These are phyloP conservation scores for Penicillium bialowiezense DNA, from an alignment of 495 filamentous ascomycete species.

Conservation along the genomic window DNA sequence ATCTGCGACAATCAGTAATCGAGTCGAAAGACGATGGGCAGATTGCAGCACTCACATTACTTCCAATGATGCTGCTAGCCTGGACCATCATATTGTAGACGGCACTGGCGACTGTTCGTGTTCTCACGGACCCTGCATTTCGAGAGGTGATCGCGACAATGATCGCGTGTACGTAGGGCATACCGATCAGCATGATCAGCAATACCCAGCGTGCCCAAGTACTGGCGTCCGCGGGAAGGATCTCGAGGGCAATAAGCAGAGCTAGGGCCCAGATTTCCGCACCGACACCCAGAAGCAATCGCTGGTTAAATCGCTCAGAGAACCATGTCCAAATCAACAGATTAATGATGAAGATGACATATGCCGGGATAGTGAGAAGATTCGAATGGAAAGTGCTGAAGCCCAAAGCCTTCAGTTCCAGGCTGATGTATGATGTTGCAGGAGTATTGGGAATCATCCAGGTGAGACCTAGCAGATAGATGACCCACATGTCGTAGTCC, in stretches of 20 bases:
- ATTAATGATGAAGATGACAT: slow-evolving; percentile 46
- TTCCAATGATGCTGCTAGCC: slow-evolving; percentile 56
- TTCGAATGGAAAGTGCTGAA: slow-evolving; percentile 69
- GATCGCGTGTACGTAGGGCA: slow-evolving; percentile 64
- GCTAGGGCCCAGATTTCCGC: slow-evolving; percentile 56
- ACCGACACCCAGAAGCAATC: slow-evolving; percentile 49
- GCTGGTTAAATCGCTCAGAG: slow-evolving; percentile 52
- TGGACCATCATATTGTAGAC: slow-evolving; percentile 79
- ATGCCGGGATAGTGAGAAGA: slow-evolving; percentile 64
- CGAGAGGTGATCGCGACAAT: slow-evolving; percentile 64
- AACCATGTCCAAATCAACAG: slow-evolving; percentile 49
- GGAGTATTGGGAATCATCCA: slow-evolving; percentile 55
- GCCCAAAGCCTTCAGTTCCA: slow-evolving; percentile 56
- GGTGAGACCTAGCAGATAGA: slow-evolving; percentile 61
- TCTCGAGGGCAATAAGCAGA: slow-evolving; percentile 50
- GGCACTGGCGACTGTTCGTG: slow-evolving; percentile 58
- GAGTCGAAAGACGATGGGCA: not conserved
- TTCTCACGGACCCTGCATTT: slow-evolving; percentile 67
- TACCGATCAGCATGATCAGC: slow-evolving; percentile 51
- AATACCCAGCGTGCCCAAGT: slow-evolving; percentile 54
- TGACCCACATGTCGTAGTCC: slow-evolving; percentile 72
- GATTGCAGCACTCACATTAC: slow-evolving; percentile 49
- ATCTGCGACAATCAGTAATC: slow-evolving; percentile 36
- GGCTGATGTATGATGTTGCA: slow-evolving; percentile 56
- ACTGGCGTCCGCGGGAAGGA: slow-evolving; percentile 31